Evolutionary conservation across 768 basidiomycete species (phyloP), one percentile per base, ranked within the genome.

Genomic region (Hemileccinum rubropunctum): DNA sequence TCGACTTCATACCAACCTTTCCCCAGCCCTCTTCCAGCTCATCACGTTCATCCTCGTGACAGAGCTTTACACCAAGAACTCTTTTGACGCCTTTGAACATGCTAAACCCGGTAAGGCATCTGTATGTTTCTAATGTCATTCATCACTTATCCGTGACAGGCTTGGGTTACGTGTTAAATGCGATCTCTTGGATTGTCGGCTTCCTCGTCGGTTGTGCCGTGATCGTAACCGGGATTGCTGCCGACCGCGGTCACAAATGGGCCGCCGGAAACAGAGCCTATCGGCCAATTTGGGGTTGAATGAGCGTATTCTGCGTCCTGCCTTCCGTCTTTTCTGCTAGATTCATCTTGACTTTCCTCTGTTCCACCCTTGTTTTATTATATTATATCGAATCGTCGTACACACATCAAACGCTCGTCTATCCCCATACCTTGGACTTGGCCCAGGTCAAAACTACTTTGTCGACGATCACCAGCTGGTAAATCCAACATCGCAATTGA

Each of bases 241-340:
- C 77, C 15, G 70, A 73, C 51, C 67, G 61, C 28, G 77, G 50
- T 18, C 71, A 84, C 53, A 71, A 69, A 48, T 91, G 88, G 88
- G 88, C 88, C 34, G 88, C 88, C 32, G 88, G 88, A 39, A 84
- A 85, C 56, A 76, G 86, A 49, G 79, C 79, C 12, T 88, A 91
- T 63, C 71, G 63, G 8, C 71, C 66, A 4, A 69, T 71, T 18
- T 50, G 41, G 1, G 62, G 53, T 15, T 66, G 49, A 68, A 23
- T 30, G 17, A 10, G 2, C 18, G 9, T 30, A 14, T 46, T 18
- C 12, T 21, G 21, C 27, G 11, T 23, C 30, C 9, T 4, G 0
- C 6, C 12, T n/a, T 38, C 9, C 8, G 9, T 3, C 17, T 40
- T 43, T 39, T 6, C 3, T 49, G 35, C 42, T 41, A 37, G 21